Base-by-base conservation (phyloP, 495 filamentous ascomycete genomes). In the Hyaloscypha bicolor region DNA sequence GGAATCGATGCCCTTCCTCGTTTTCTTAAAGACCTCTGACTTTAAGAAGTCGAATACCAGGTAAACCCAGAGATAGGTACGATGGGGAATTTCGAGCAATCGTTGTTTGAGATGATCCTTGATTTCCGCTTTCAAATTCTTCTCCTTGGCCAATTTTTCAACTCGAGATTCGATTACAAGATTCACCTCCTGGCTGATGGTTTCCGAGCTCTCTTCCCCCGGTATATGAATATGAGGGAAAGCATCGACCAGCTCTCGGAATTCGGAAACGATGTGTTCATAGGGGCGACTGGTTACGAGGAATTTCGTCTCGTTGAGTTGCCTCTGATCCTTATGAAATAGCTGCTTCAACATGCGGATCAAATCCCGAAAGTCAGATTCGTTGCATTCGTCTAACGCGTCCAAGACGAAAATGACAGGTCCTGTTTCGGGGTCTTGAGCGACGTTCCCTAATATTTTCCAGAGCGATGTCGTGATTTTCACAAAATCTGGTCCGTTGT, bases 261-360 rank as follows among this genome's bases (percentile, higher is more conserved):
- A 82, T 30, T 76, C 21, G 0, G 62, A 55, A 37, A 74, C 69
- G 33, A 86, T 83, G 19, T 76, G 33, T 2, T 48, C 30, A 62
- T 81, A 83, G 0, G 81, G 84, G 1, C 84, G 80, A 69, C 82
- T 82, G 0, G 83, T 86, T 3, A 84, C 53, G 25, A 86, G 72
- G 60, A 85, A 81, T 64, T 83, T 84, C 11, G 84, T 37, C n/a
- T 67, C 11, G 71, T 31, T 5, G 69, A 63, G 68, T 70, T 71
- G 39, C 30, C 4, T 0, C 71, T 25, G 2, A 6, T 33, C 22
- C 29, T 59, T 12, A 9, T 25, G 9, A 21, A 64, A 59, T 29
- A 63, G 53, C 14, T 33, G 8, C 8, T 48, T 0, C 32, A 42
- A 77, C 25, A 22, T 58, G 63, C 58, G 39, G 6, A 31, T 66